Percentiles rank a stretch among this genome's conserved stretches.
phyloP scores from a whole-genome alignment of 2,329 filamentous ascomycete species.

The Cordyceps tenuipes region DNA sequence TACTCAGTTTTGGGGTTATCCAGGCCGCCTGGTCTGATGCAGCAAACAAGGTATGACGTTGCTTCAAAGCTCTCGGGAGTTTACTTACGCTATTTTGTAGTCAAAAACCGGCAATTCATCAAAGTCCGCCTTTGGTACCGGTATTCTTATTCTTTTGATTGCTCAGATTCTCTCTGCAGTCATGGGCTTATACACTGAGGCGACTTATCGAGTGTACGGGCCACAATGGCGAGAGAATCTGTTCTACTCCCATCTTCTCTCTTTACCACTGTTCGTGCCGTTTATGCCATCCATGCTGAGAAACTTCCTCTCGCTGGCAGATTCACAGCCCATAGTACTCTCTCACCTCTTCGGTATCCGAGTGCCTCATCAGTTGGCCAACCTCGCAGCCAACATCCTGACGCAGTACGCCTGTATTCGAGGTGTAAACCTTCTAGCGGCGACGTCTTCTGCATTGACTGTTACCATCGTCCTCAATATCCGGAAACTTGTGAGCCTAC shows the following conservation, averaged over 20 bases:
- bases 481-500: conserved; percentile 81
- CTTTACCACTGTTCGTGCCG: conserved; percentile 66
- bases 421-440: conserved; percentile 88
- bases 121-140: conserved; percentile 40
- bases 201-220: conserved; percentile 77
- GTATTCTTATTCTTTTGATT: conserved; percentile 73
- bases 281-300: conserved; percentile 56
- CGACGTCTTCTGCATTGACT: conserved; percentile 81
- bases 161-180: conserved; percentile 86
- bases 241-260: conserved; percentile 80
- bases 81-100: conserved; percentile 10
- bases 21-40: conserved; percentile 86
- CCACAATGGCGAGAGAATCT: conserved; percentile 92
- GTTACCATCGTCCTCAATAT: conserved; percentile 96
- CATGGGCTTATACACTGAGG: conserved; percentile 92
- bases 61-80: conserved; percentile 4
- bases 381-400: conserved; percentile 66
- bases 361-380: conserved; percentile 62
- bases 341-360: not conserved
- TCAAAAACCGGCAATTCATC: not conserved
- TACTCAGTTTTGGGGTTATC: conserved; percentile 81
- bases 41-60: conserved; percentile 60
- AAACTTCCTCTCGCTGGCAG: conserved; percentile 55
- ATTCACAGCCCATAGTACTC: conserved; percentile 49
- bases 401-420: conserved; percentile 95